Conservation (phyloP, 495 filamentous ascomycete species). For the Mytilinidion resinicola region DNA sequence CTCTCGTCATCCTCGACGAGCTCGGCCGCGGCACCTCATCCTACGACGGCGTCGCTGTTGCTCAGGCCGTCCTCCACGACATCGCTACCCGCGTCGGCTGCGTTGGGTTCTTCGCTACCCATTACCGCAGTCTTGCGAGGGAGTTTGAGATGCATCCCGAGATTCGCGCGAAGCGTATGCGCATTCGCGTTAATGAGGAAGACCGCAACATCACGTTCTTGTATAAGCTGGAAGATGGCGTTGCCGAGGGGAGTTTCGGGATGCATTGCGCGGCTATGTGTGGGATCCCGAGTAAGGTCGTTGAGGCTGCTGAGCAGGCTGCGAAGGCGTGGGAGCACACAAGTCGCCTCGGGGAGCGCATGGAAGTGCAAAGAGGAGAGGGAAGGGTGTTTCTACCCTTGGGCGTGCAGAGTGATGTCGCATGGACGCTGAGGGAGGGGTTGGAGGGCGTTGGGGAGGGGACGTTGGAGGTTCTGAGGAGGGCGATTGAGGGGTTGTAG, state of each 20-base stretch:
- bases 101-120: constrained; percentile 94
- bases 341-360: constrained; percentile 74
- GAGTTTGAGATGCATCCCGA: constrained; percentile 89
- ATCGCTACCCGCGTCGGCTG: constrained; percentile 90
- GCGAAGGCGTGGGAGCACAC: constrained; percentile 95
- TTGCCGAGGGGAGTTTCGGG: constrained; percentile 95
- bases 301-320: constrained; percentile 82
- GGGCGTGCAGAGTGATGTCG: constrained; percentile 87
- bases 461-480: constrained; percentile 62
- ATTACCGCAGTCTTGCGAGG: constrained; percentile 88
- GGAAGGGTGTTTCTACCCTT: constrained; percentile 64
- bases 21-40: constrained; percentile 89
- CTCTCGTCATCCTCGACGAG: constrained; percentile 95
- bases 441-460: constrained; percentile 34
- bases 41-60: constrained; percentile 94
- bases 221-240: constrained; percentile 90
- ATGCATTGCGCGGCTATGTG: constrained; percentile 99
- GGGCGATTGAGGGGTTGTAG: constrained; percentile 72
- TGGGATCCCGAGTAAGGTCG: constrained; percentile 76
- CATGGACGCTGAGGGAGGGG: constrained; percentile 63
- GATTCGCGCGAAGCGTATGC: constrained; percentile 79
- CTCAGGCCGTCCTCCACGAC: constrained; percentile 93
- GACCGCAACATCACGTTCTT: constrained; percentile 81
- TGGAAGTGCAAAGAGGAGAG: constrained; percentile 69
- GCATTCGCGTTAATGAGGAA: constrained; percentile 85